phyloP scores from a whole-genome alignment of 768 basidiomycete species.

The Crepidotus variabilis region DNA sequence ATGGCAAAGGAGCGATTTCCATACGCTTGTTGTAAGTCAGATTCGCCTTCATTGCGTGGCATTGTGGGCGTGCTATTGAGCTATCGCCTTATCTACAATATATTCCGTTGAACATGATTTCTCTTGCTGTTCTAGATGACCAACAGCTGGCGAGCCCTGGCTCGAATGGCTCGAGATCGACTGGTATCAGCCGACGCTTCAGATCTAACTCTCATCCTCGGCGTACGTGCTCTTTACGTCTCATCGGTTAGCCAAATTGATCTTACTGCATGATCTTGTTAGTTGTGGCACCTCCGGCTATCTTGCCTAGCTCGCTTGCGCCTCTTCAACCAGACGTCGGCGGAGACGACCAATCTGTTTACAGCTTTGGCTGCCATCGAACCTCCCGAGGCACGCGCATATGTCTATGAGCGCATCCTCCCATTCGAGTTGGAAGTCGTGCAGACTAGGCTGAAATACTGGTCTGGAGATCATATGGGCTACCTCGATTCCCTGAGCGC shows the following conservation, averaged over 20 bases:
- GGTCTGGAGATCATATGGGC: constrained; percentile 77
- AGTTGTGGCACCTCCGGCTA: constrained; percentile 86
- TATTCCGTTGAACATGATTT: constrained; percentile 1
- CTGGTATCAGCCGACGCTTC: constrained; percentile 69
- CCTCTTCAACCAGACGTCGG: constrained; percentile 83
- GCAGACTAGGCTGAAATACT: constrained; percentile 71
- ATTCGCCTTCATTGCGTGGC: neutral
- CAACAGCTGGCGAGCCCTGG: constrained; percentile 83
- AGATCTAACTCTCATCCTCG: constrained; percentile 60
- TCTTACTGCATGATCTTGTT: neutral
- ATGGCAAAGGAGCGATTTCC: constrained; percentile 68
- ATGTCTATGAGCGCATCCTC: constrained; percentile 57
- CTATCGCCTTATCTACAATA: neutral
- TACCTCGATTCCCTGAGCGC: constrained; percentile 71
- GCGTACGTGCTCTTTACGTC: constrained; percentile 39
- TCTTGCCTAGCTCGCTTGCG: constrained; percentile 76
- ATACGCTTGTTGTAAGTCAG: constrained; percentile 73
- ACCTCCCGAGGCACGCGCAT: constrained; percentile 46
- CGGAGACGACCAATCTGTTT: constrained; percentile 81
- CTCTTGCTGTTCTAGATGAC: constrained; percentile 56
- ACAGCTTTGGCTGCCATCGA: constrained; percentile 60
- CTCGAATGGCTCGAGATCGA: constrained; percentile 79
- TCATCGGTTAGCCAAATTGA: neutral
- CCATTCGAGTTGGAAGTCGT: constrained; percentile 68
- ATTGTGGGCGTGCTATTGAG: neutral